Evolutionary conservation across 495 filamentous ascomycete species (phyloP).

Genomic region (Penicillium mononematosum): DNA sequence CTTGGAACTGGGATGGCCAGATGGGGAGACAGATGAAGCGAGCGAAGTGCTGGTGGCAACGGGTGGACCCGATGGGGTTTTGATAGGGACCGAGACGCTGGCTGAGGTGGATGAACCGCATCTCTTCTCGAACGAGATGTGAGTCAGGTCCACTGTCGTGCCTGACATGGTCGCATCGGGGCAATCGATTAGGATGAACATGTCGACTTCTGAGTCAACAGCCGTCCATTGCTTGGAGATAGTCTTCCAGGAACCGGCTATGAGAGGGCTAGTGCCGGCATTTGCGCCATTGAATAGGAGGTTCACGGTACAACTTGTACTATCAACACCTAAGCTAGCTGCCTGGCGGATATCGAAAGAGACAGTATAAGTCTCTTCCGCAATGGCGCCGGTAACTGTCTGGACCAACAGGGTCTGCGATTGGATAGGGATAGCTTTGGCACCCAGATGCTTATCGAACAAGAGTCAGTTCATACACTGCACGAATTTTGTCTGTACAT

Average conservation of each 20-base stretch:
- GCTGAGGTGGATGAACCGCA: background rate
- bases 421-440: background rate
- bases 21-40: background rate
- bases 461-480: background rate
- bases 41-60: too few species aligned
- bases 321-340: background rate
- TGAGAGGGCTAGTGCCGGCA: background rate
- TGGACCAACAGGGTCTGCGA: conserved; percentile 2
- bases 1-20: background rate
- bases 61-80: background rate
- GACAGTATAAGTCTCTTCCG: conserved; percentile 2
- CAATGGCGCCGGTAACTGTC: background rate
- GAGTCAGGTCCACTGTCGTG: conserved; percentile 1
- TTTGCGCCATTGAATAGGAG: background rate
- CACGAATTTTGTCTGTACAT: background rate
- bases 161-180: background rate
- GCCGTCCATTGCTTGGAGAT: conserved; percentile 5
- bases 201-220: background rate
- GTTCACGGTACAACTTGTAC: background rate
- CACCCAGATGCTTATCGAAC: background rate
- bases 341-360: conserved; percentile 6
- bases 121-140: background rate
- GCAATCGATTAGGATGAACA: conserved; percentile 1
- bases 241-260: background rate
- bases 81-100: background rate